A percentile compares a stretch with the other conserved stretches of the same genome.
Evolutionary conservation across 129 eudicot genomes (phyloP).

Genomic region (Escallonia rubra): DNA sequence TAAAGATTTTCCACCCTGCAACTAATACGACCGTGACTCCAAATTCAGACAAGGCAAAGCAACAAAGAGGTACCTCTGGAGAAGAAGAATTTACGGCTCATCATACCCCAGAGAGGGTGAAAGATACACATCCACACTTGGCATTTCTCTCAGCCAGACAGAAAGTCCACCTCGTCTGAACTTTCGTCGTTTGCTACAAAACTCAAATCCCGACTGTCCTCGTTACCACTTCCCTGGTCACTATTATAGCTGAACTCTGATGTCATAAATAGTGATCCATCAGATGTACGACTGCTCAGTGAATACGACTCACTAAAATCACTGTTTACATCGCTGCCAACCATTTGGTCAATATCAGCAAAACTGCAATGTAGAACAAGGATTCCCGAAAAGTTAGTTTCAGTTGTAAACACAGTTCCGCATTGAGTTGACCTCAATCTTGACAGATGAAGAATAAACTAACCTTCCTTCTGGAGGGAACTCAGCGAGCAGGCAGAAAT

Average conservation of each 20-base stretch:
- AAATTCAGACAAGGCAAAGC: no score
- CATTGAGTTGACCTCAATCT: background rate
- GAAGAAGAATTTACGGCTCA: no score
- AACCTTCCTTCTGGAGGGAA: conserved; percentile 74
- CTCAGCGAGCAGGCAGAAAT: conserved; percentile 58
- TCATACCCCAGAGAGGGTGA: background rate
- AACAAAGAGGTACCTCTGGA: no score
- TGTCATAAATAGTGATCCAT: conserved; percentile 30
- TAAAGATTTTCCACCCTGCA: no score
- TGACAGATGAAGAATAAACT: conserved; percentile 2
- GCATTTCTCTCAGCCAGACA: conserved; percentile 17
- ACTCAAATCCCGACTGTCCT: conserved; percentile 35
- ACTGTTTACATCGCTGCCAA: conserved; percentile 39
- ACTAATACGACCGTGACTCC: no score
- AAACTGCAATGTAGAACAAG: conserved; percentile 38
- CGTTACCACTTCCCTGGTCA: conserved; percentile 65
- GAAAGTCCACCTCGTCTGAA: conserved; percentile 60
- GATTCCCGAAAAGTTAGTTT: background rate
- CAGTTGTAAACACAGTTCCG: background rate
- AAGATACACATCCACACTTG: background rate
- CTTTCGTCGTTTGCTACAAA: conserved; percentile 47
- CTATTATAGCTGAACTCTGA: conserved; percentile 63
- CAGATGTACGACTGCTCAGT: conserved; percentile 43
- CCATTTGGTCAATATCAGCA: conserved; percentile 49
- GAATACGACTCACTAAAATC: conserved; percentile 39